Evolutionary conservation across 441 rosid species (phyloP).

Genomic region (Breynia disticha): DNA sequence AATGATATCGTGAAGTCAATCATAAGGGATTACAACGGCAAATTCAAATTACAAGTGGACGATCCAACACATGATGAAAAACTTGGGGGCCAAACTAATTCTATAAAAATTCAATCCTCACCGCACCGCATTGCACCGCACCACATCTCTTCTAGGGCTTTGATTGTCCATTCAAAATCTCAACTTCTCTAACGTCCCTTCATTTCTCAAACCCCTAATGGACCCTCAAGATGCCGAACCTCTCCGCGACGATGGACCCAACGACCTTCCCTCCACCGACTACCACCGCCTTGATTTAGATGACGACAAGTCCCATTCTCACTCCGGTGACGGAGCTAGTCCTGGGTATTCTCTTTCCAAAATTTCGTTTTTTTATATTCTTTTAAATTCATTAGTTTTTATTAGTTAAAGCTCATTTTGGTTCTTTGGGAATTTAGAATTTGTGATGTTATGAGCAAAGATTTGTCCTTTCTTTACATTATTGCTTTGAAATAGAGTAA

Average conservation of each 20-base stretch:
- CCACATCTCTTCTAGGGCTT: neutral
- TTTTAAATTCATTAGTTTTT: neutral
- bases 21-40: too few species aligned
- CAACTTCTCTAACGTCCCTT: neutral
- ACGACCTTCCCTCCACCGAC: conserved; percentile 30
- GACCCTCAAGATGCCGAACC: conserved; percentile 39
- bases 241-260: conserved; percentile 24
- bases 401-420: neutral
- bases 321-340: conserved; percentile 57
- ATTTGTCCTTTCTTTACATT: neutral
- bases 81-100: too few species aligned
- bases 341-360: conserved; percentile 42
- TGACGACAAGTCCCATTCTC: conserved; percentile 46
- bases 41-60: too few species aligned
- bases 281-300: conserved; percentile 30
- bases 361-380: neutral
- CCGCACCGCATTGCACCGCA: too few species aligned
- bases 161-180: neutral
- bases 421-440: neutral
- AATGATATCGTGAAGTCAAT: too few species aligned
- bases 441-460: neutral
- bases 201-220: conserved; percentile 23
- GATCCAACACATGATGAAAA: too few species aligned
- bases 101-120: too few species aligned
- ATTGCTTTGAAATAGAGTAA: neutral